Evolutionary conservation across 2,329 filamentous ascomycete species (phyloP).

Genomic region (Meredithiella fracta): DNA sequence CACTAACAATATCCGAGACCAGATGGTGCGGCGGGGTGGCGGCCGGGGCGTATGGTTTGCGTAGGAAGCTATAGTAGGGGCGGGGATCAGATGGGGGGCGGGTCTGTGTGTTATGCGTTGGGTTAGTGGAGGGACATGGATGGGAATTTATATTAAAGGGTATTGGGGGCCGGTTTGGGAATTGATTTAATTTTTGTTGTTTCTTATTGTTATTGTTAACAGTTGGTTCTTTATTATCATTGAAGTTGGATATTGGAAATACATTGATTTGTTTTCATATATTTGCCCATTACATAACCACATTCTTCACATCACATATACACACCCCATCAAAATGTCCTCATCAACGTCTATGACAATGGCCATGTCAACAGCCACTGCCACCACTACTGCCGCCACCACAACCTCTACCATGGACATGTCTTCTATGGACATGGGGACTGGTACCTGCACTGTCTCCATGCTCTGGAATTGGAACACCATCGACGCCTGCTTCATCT

Average conservation of each 20-base stretch:
- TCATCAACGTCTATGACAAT: background rate
- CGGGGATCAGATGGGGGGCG: background rate
- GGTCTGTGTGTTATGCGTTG: background rate
- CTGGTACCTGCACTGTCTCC: constrained; percentile 24
- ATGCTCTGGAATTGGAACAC: constrained; percentile 74
- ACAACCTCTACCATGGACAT: constrained; percentile 13
- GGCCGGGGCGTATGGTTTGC: background rate
- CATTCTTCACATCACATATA: background rate
- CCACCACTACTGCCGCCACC: constrained; percentile 12
- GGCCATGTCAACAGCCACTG: constrained; percentile 1
- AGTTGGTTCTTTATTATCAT: too few relatives aligned
- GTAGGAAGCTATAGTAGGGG: background rate
- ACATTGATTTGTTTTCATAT: too few relatives aligned
- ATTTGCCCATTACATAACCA: too few relatives aligned
- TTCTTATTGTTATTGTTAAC: background rate
- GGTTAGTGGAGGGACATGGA: background rate
- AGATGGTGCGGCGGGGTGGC: background rate
- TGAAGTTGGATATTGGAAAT: too few relatives aligned
- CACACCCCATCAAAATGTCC: background rate
- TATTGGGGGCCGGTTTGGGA: background rate
- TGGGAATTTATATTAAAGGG: background rate
- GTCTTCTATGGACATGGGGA: constrained; percentile 15
- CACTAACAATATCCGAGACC: too few relatives aligned
- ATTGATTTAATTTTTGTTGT: background rate
- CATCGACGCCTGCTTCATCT: constrained; percentile 56